Conservation (phyloP, 257 asterid genomes). For the Fraxinus quadrangulata region DNA sequence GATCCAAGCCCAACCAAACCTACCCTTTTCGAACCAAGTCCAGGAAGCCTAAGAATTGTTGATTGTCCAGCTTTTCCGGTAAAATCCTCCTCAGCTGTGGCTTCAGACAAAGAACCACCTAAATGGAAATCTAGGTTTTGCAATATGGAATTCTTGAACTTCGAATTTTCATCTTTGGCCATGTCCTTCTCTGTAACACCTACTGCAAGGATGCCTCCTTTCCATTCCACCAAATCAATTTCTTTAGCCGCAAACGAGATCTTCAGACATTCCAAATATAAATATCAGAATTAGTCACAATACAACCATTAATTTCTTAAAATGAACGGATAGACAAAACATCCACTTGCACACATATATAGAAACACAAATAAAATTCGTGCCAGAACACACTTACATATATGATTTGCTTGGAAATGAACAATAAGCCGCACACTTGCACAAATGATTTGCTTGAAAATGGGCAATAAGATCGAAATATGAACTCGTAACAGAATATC, state of each 20-base stretch:
- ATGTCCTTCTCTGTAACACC: slow-evolving; percentile 88
- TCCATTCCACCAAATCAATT: slow-evolving; percentile 86
- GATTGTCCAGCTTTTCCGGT: slow-evolving; percentile 90
- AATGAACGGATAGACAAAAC: not conserved
- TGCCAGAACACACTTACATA: not conserved
- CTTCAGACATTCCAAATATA: slow-evolving; percentile 39
- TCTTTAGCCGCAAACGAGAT: slow-evolving; percentile 85
- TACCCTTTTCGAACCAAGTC: slow-evolving; percentile 80
- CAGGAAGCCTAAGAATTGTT: slow-evolving; percentile 75
- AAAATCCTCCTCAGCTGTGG: slow-evolving; percentile 86
- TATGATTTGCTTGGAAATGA: not conserved
- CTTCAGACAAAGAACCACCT: slow-evolving; percentile 79
- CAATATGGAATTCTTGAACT: slow-evolving; percentile 68
- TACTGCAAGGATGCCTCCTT: slow-evolving; percentile 93
- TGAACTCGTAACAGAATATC: not conserved
- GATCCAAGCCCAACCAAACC: slow-evolving; percentile 87
- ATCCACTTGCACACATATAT: not conserved
- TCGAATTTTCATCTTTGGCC: slow-evolving; percentile 74
- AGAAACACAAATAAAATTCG: not conserved
- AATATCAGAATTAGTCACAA: slow-evolving; percentile 17
- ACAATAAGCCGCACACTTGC: not conserved
- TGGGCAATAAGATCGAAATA: not conserved
- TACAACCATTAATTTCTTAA: not conserved
- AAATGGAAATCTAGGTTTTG: slow-evolving; percentile 71
- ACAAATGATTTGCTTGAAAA: not conserved